Evolutionary conservation across 129 eudicot genomes (phyloP).

Genomic region (Ambrosia trifida): DNA sequence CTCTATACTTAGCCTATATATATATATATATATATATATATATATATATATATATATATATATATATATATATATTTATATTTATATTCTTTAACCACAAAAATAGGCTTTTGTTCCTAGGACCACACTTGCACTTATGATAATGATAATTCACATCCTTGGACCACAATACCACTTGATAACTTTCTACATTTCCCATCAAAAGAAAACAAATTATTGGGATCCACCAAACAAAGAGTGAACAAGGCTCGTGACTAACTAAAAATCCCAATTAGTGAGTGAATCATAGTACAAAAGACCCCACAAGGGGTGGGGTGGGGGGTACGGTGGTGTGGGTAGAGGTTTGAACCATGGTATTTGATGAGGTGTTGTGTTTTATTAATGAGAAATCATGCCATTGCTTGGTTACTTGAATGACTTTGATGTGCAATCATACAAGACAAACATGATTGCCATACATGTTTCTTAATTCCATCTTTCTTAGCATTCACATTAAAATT

Average conservation of each 20-base stretch:
- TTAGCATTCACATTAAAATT: no score
- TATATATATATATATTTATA: no score
- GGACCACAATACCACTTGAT: slow-evolving; percentile 45
- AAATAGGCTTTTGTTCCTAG: slow-evolving; percentile 33
- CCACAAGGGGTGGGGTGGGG: slow-evolving; percentile 14
- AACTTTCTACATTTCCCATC: slow-evolving; percentile 30
- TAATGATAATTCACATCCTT: slow-evolving; percentile 33
- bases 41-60: no score
- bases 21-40: no score
- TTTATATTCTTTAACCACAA: slow-evolving; percentile 35
- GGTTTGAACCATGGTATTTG: slow-evolving; percentile 16
- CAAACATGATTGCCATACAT: slow-evolving; percentile 10
- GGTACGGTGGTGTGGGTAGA: not conserved
- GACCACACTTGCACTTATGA: slow-evolving; percentile 42
- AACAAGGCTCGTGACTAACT: slow-evolving; percentile 31
- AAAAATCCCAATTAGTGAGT: slow-evolving; percentile 30
- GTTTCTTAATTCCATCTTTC: slow-evolving; percentile 13
- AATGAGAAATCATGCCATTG: slow-evolving; percentile 16
- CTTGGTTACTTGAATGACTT: slow-evolving; percentile 19
- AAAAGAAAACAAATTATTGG: slow-evolving; percentile 34
- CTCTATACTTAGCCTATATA: no score
- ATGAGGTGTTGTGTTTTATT: slow-evolving; percentile 23
- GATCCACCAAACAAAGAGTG: slow-evolving; percentile 36
- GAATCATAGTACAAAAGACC: slow-evolving; percentile 40
- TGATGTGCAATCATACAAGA: slow-evolving; percentile 23